Conservation (phyloP, 495 filamentous ascomycete species). For the Penicillium herquei region DNA sequence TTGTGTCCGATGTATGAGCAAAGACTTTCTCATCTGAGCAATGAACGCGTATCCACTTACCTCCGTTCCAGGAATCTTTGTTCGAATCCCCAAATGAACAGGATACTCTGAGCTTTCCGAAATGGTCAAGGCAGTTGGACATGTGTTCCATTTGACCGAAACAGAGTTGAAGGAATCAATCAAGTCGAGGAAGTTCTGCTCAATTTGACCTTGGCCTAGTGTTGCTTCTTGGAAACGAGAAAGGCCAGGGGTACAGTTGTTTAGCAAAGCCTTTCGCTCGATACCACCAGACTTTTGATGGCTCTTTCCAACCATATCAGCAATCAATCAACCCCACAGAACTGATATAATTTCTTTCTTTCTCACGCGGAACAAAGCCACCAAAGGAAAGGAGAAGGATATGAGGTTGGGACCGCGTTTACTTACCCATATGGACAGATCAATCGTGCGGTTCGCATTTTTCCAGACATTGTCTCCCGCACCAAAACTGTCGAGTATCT, state of each 20-base stretch:
- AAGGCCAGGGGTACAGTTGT: not conserved
- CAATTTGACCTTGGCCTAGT: not conserved
- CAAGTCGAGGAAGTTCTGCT: too few relatives aligned
- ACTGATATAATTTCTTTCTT: too few relatives aligned
- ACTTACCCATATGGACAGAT: constrained; percentile 37
- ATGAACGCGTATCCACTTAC: too few relatives aligned
- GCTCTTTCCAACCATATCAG: not conserved
- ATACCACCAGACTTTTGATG: not conserved
- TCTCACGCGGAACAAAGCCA: too few relatives aligned
- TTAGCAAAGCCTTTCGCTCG: not conserved
- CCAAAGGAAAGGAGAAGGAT: too few relatives aligned
- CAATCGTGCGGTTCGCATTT: constrained; percentile 57
- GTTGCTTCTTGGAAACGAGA: not conserved
- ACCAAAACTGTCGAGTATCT: constrained; percentile 64
- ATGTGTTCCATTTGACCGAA: constrained; percentile 2
- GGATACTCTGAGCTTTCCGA: too few relatives aligned
- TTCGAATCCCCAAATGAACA: too few relatives aligned
- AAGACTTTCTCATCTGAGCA: too few relatives aligned
- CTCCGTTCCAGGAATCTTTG: too few relatives aligned
- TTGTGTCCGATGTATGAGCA: too few relatives aligned
- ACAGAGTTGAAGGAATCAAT: too few relatives aligned
- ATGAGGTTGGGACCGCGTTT: not conserved
- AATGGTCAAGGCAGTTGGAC: constrained; percentile 6
- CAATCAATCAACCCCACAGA: too few relatives aligned
- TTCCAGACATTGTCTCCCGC: constrained; percentile 58